Evolutionary conservation across 2,329 filamentous ascomycete species (phyloP).

Genomic region (Apiospora sp.): DNA sequence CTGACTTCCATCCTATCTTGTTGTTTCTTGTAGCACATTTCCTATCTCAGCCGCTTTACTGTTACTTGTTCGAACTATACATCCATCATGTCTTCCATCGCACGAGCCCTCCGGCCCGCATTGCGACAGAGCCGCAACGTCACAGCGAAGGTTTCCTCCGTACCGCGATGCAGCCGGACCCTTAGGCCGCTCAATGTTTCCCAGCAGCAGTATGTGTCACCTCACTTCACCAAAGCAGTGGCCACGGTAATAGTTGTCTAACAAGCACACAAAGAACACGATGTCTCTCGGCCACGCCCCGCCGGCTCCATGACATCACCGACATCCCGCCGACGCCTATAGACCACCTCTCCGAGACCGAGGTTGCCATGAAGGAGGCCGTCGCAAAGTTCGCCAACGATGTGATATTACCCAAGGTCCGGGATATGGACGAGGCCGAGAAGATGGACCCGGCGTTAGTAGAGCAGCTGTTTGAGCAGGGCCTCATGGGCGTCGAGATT

Average conservation of each 20-base stretch:
- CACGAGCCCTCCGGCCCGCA: slow-evolving; percentile 59
- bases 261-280: slow-evolving; percentile 49
- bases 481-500: slow-evolving; percentile 96
- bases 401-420: slow-evolving; percentile 86
- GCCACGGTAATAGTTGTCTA: neutral
- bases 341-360: slow-evolving; percentile 88
- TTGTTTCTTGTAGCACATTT: neutral
- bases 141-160: slow-evolving; percentile 39
- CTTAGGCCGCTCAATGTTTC: slow-evolving; percentile 2
- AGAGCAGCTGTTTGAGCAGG: slow-evolving; percentile 95
- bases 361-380: slow-evolving; percentile 86
- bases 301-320: slow-evolving; percentile 70
- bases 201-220: slow-evolving; percentile 14
- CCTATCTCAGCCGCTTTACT: neutral
- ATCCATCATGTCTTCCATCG: slow-evolving; percentile 55
- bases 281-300: slow-evolving; percentile 66
- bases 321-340: slow-evolving; percentile 91
- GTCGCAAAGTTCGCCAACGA: slow-evolving; percentile 93
- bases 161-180: slow-evolving; percentile 38
- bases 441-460: slow-evolving; percentile 88
- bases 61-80: neutral
- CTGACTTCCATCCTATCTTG: neutral
- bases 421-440: slow-evolving; percentile 98
- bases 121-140: slow-evolving; percentile 53
- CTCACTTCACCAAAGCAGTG: neutral